These are phyloP conservation scores for Coelastrella sp. DNA, from an alignment of 139 green algal species.

Conservation along the genomic window DNA sequence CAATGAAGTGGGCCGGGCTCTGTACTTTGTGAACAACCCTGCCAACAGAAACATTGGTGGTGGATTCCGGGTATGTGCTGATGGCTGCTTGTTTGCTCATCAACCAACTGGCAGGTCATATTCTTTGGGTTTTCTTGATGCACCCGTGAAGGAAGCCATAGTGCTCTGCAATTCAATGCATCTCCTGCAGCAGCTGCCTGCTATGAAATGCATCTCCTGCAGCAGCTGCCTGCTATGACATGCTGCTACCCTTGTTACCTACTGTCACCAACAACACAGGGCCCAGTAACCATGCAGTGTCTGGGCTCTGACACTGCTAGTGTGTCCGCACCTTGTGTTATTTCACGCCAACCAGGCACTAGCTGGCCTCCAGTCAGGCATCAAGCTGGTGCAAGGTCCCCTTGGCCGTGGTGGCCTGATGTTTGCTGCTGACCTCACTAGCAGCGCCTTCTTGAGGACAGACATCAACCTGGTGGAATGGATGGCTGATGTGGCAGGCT, in stretches of 20 bases:
- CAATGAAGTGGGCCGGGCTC: neutral
- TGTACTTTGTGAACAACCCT: neutral
- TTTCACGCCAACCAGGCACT: neutral
- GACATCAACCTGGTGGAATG: constrained; percentile 11
- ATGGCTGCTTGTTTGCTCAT: neutral
- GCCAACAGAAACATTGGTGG: constrained; percentile 9
- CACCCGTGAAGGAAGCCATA: no score
- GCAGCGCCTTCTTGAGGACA: neutral
- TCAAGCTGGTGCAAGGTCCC: neutral
- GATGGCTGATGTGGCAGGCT: neutral
- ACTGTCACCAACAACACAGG: no score
- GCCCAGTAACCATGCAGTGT: no score
- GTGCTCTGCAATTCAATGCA: no score
- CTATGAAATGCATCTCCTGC: no score
- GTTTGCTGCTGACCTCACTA: neutral
- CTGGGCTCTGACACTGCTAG: no score
- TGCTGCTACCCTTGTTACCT: no score
- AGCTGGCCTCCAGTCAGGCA: neutral
- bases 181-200: no score
- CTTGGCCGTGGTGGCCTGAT: no score
- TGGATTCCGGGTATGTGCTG: neutral
- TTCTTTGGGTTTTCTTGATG: no score
- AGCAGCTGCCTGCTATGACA: no score
- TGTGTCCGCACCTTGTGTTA: no score
- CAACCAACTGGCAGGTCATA: neutral